phyloP scores from a whole-genome alignment of 208 protist genomes.

The Trypanosoma vivax region DNA sequence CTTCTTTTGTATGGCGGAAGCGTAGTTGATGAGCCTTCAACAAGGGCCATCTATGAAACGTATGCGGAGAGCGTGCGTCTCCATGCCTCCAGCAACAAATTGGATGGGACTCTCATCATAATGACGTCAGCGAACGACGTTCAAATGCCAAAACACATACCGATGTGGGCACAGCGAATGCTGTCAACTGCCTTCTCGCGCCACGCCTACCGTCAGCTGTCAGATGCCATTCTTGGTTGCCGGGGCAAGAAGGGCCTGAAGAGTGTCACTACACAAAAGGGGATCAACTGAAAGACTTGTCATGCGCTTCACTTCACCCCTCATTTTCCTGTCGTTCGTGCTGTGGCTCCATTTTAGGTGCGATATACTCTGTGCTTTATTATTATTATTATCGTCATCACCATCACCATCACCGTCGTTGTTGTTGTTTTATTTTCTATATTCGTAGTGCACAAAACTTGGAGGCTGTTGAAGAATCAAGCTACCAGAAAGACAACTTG shows the following conservation, averaged over 20 bases:
- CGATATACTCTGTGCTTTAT: no score
- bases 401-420: no score
- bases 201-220: constrained; percentile 35
- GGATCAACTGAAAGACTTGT: no score
- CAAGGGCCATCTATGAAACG: constrained; percentile 31
- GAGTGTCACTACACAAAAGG: no score
- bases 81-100: background rate
- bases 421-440: no score
- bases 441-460: no score
- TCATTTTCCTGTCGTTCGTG: no score
- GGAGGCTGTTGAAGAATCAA: no score
- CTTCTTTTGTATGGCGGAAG: constrained; percentile 29
- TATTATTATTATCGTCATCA: no score
- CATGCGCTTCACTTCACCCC: no score
- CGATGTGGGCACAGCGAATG: constrained; percentile 37
- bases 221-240: constrained; percentile 16
- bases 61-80: constrained; percentile 22
- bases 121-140: constrained; percentile 69
- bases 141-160: constrained; percentile 28
- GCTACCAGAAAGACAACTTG: no score
- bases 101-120: constrained; percentile 39
- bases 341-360: no score
- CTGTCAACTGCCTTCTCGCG: constrained; percentile 29
- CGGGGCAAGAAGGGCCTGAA: background rate
- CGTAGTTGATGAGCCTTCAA: constrained; percentile 25